Evolutionary conservation across 202 grass and related monocot genomes (phyloP), one percentile per base, ranked within the genome.

Genomic region (Bolboschoenoplectus hybrid): DNA sequence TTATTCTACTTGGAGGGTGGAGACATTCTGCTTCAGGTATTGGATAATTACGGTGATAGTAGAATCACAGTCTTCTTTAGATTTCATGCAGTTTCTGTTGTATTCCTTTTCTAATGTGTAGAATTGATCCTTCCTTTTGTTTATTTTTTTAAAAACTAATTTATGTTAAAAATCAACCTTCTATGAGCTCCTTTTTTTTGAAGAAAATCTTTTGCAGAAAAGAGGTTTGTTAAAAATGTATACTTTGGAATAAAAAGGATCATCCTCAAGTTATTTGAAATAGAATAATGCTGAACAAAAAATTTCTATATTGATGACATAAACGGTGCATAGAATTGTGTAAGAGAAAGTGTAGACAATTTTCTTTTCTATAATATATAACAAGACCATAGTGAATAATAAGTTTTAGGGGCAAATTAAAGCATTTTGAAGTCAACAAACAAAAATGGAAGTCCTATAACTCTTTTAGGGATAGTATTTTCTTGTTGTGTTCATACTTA

Each of bases 11-110:
- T 12, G 6, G 89, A 96, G 85, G 91, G 86, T 7, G 97, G 97
- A 26, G 82, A 50, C 55, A 81, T 90, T 89, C 88, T 94, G 91
- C 87, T 98, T 88, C 90, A 96, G 96, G 96, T 96, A 96, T 14
- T 67, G 67, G 66, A 82, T 82, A 65, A 44, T 87, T 46, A 13
- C 50, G 82, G 8, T 82, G 51, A 35, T 77, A 16, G 36, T 5
- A n/a, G n/a, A n/a, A n/a, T n/a, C 49, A 89, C 5, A 58, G 47
- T 83, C 57, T 66, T 80, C 13, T 72, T 82, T 52, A 36, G 9
- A 11, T 74, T 45, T 94, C 35, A 88, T 63, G 39, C 34, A 47
- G 43, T 56, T 81, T 67, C 44, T 46, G 10, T 14, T 16, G 5
- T 40, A 57, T 57, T 56, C n/a, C 74, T 71, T 57, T 78, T 52